Percentiles rank a stretch among this genome's conserved stretches.
phyloP scores from a whole-genome alignment of 805 yeast species.

The Debaryomyces castellii region DNA sequence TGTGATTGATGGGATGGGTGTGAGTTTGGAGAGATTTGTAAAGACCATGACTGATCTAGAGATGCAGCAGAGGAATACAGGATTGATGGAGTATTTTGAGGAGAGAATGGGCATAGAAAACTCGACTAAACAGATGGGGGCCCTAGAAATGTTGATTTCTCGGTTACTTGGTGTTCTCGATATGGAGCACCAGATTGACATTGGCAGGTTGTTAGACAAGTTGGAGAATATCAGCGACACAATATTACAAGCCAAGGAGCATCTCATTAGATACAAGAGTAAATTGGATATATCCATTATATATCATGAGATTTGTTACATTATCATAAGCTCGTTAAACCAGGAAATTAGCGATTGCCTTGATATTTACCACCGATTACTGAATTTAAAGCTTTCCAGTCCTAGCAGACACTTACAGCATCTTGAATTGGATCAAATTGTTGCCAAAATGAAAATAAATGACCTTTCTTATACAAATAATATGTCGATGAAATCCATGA shows the following conservation, averaged over 20 bases:
- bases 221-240: conserved; percentile 27
- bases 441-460: conserved; percentile 21
- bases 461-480: conserved; percentile 12
- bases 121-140: conserved; percentile 17
- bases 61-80: conserved; percentile 4
- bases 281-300: conserved; percentile 26
- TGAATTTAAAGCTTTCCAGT: conserved; percentile 17
- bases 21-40: conserved; percentile 19
- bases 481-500: conserved; percentile 16
- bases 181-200: neutral
- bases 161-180: conserved; percentile 13
- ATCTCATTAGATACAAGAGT: conserved; percentile 17
- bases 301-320: conserved; percentile 25
- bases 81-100: conserved; percentile 24
- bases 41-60: conserved; percentile 10
- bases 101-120: conserved; percentile 19
- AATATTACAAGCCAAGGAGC: conserved; percentile 24
- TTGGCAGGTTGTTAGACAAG: conserved; percentile 15
- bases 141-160: conserved; percentile 25
- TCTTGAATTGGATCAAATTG: conserved; percentile 17
- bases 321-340: conserved; percentile 21
- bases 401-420: conserved; percentile 15
- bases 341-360: conserved; percentile 26
- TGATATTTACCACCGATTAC: conserved; percentile 13
- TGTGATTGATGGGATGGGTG: conserved; percentile 26